These are phyloP conservation scores for Gnaphalium uliginosum DNA, from an alignment of 129 eudicot species.

Conservation along the genomic window DNA sequence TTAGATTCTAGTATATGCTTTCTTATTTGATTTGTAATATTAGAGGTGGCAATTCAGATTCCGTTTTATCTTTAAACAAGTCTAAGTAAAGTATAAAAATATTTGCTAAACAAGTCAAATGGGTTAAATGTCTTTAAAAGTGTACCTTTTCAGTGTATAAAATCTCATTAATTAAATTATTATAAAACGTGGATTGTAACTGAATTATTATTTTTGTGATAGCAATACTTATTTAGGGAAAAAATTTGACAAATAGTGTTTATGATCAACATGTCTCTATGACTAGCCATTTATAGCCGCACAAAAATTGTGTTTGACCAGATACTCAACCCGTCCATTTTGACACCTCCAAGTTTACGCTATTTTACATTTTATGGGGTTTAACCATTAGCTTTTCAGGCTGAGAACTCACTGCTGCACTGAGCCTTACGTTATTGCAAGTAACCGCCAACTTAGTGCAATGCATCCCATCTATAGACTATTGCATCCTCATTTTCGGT, in stretches of 20 bases:
- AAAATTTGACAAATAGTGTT: no score
- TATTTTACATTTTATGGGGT: not conserved
- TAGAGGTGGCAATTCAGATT: not conserved
- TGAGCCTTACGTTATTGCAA: conserved; percentile 77
- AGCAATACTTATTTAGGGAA: no score
- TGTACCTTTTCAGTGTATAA: no score
- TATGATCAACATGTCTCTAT: no score
- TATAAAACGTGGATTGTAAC: no score
- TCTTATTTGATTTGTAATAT: not conserved
- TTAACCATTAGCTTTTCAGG: conserved; percentile 41
- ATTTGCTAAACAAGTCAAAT: no score
- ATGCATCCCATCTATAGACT: conserved; percentile 73
- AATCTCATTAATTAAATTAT: no score
- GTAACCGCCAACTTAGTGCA: conserved; percentile 67
- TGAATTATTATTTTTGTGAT: no score
- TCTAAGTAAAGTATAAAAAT: no score
- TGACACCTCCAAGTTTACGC: not conserved
- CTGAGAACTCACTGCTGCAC: conserved; percentile 67
- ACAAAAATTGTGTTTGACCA: not conserved
- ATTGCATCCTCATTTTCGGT: conserved; percentile 66
- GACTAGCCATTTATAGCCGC: not conserved
- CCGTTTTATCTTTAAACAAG: no score
- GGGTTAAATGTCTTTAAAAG: no score
- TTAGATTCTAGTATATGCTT: not conserved
- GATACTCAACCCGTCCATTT: not conserved